Evolutionary conservation across 352 stramenopile genomes (phyloP), one percentile per base, ranked within the genome.

Genomic region (Phytopythium chamaehyphon): DNA sequence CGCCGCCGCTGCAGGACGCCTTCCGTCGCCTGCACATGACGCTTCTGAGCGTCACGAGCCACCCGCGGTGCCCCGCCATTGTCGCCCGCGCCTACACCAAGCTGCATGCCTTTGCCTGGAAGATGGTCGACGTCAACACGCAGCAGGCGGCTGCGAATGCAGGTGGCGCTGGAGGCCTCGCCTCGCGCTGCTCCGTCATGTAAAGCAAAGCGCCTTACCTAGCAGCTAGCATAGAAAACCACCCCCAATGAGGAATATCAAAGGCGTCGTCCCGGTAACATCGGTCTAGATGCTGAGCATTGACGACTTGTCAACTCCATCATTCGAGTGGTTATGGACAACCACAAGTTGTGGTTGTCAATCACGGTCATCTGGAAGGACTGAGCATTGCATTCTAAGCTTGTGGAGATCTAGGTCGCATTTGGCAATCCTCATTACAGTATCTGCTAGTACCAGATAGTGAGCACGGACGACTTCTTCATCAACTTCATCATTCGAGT

Each of bases 361-460:
- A 92, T 92, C 54, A 90, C 79, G 50, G 90, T 92, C 47, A 92
- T 68, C 26, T 92, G 76, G 76, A 75, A 92, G 36, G 76, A 45
- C n/a, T n/a, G n/a, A n/a, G n/a, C n/a, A n/a, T n/a, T n/a, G n/a
- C n/a, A n/a, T n/a, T n/a, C n/a, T n/a, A n/a, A n/a, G n/a, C n/a
- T n/a, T n/a, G n/a, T n/a, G n/a, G n/a, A n/a, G n/a, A n/a, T n/a
- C n/a, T n/a, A n/a, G n/a, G n/a, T n/a, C n/a, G n/a, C n/a, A n/a
- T n/a, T n/a, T n/a, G n/a, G n/a, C n/a, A n/a, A n/a, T n/a, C n/a
- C n/a, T n/a, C n/a, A n/a, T n/a, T n/a, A n/a, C n/a, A n/a, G n/a
- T n/a, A n/a, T n/a, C n/a, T n/a, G n/a, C n/a, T n/a, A n/a, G n/a
- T n/a, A n/a, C n/a, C n/a, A n/a, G n/a, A n/a, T n/a, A n/a, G n/a